These are phyloP conservation scores for Aspergillus biplanus DNA, from an alignment of 495 filamentous ascomycete genomes.

Conservation along the genomic window DNA sequence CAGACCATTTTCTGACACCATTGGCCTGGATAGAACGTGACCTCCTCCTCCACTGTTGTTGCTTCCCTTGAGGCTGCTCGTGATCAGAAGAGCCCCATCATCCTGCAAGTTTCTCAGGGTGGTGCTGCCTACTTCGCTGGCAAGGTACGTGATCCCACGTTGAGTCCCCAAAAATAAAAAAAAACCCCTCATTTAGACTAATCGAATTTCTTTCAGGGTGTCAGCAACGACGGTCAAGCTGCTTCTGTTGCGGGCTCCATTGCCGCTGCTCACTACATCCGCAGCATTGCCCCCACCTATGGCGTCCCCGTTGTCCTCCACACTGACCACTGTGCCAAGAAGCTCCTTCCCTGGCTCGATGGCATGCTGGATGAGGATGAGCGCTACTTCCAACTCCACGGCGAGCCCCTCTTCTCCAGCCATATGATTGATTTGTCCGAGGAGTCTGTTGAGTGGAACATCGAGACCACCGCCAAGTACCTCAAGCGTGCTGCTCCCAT, in stretches of 20 bases:
- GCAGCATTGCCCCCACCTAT: constrained; percentile 82
- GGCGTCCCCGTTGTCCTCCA: constrained; percentile 89
- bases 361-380: constrained; percentile 94
- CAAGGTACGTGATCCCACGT: constrained; percentile 56
- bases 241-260: constrained; percentile 87
- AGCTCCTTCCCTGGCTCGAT: constrained; percentile 93
- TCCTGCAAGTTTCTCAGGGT: constrained; percentile 90
- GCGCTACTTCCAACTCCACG: constrained; percentile 87
- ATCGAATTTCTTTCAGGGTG: constrained; percentile 53
- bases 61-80: constrained; percentile 90
- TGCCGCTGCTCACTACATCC: constrained; percentile 92
- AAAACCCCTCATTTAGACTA: neutral
- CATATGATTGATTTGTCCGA: constrained; percentile 99
- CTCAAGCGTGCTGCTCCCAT: constrained; percentile 87
- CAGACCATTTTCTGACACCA: constrained; percentile 4
- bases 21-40: constrained; percentile 65
- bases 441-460: constrained; percentile 87
- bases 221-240: constrained; percentile 81
- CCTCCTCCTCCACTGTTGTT: constrained; percentile 87
- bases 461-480: constrained; percentile 86
- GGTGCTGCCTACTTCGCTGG: constrained; percentile 94
- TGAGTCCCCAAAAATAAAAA: too few species aligned
- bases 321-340: constrained; percentile 94
- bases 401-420: constrained; percentile 88
- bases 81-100: constrained; percentile 83